A percentile compares a stretch with the other conserved stretches of the same genome.
Conservation (phyloP, 1,284 basidiomycete genomes). For the Sanghuangporus baumii region DNA sequence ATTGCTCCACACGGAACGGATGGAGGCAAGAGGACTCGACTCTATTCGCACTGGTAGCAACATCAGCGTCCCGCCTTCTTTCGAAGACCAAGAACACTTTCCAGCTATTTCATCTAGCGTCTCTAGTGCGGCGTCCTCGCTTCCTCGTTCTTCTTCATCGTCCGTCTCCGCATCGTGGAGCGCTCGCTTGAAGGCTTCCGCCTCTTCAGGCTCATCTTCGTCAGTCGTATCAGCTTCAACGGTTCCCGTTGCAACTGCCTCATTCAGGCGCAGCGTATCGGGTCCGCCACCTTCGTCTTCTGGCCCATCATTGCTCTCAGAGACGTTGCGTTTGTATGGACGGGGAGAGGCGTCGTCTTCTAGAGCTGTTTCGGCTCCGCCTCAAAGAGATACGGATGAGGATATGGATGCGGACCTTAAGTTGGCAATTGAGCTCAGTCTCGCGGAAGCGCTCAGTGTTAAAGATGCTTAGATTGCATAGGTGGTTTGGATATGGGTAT, state of each 20-base stretch:
- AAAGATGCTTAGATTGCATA: not conserved
- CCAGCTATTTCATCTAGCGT: constrained; percentile 26
- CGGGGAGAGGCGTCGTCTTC: constrained; percentile 9
- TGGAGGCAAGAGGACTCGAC: constrained; percentile 34
- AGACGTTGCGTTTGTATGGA: not conserved
- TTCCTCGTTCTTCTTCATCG: not conserved
- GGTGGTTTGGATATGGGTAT: not conserved
- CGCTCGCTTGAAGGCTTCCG: not conserved
- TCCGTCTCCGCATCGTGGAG: constrained; percentile 6
- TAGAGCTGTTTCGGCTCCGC: constrained; percentile 10
- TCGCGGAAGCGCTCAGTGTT: constrained; percentile 46
- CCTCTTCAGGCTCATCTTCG: not conserved
- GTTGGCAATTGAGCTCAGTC: constrained; percentile 50
- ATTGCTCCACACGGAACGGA: constrained; percentile 32
- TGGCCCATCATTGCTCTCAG: constrained; percentile 10
- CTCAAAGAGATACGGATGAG: constrained; percentile 19
- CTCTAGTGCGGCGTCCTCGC: constrained; percentile 23
- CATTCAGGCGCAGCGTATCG: not conserved
- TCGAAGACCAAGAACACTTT: constrained; percentile 24
- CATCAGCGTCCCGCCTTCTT: constrained; percentile 3
- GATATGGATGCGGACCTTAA: constrained; percentile 44
- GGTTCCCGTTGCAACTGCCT: not conserved
- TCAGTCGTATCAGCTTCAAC: not conserved
- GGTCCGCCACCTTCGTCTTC: not conserved
- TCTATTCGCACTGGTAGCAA: constrained; percentile 23